Percentiles rank a stretch among this genome's conserved stretches.
These are phyloP conservation scores for Pseudogymnoascus sp. DNA, from an alignment of 2,329 filamentous ascomycete genomes.

Conservation along the genomic window DNA sequence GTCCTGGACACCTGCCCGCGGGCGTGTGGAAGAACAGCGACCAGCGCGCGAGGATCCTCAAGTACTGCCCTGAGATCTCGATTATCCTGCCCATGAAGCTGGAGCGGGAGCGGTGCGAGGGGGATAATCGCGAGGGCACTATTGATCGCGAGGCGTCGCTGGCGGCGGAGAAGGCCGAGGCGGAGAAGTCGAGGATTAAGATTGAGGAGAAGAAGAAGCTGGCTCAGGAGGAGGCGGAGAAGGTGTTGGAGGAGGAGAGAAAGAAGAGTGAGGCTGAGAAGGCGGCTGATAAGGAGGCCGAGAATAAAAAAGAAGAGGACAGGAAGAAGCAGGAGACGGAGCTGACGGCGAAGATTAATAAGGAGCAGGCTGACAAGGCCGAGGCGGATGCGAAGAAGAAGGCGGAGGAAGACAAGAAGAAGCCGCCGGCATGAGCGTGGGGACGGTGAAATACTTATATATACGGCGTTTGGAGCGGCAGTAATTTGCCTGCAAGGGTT, in stretches of 20 bases:
- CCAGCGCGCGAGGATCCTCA: constrained; percentile 41
- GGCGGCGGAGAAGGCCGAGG: not conserved
- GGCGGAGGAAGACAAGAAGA: not conserved
- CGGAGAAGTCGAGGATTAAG: not conserved
- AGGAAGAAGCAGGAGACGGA: not conserved
- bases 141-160: constrained; percentile 11
- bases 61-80: constrained; percentile 50
- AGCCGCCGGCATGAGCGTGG: not conserved
- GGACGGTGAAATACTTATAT: not conserved
- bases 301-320: not conserved
- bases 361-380: not conserved
- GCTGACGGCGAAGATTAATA: not conserved
- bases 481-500: not conserved
- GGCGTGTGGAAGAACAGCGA: constrained; percentile 40
- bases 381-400: not conserved
- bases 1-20: constrained; percentile 35
- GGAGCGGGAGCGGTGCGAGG: constrained; percentile 39
- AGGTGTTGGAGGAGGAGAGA: not conserved
- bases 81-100: constrained; percentile 52
- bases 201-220: constrained; percentile 2
- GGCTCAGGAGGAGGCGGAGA: not conserved
- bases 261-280: not conserved
- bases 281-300: not conserved
- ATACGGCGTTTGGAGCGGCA: not conserved
- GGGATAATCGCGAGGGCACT: constrained; percentile 22